A percentile compares a stretch with the other conserved stretches of the same genome.
phyloP scores from a whole-genome alignment of 2,329 filamentous ascomycete species.

The Parasarocladium wereldwijsianum region DNA sequence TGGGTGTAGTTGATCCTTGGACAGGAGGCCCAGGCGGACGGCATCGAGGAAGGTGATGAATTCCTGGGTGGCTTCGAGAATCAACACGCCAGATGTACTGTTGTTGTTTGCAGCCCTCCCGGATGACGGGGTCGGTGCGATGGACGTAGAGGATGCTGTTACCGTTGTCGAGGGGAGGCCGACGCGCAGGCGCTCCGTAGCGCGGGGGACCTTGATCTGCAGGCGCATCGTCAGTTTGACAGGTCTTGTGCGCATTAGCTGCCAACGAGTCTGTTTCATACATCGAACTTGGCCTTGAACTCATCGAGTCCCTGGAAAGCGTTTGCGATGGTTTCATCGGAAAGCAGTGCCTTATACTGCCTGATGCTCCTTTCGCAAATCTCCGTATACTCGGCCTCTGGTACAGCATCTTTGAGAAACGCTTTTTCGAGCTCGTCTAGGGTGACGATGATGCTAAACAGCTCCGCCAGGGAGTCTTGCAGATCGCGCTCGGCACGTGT shows the following conservation, averaged over 20 bases:
- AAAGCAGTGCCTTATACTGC: slow-evolving; percentile 90
- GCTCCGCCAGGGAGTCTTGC: slow-evolving; percentile 88
- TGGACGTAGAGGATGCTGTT: slow-evolving; percentile 34
- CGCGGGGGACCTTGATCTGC: slow-evolving; percentile 85
- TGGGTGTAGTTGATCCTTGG: slow-evolving; percentile 93
- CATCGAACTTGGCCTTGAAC: slow-evolving; percentile 87
- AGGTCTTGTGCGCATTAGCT: not conserved
- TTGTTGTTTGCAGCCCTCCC: slow-evolving; percentile 19
- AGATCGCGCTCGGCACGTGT: slow-evolving; percentile 82
- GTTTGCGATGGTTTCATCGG: slow-evolving; percentile 77
- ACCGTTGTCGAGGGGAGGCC: slow-evolving; percentile 79
- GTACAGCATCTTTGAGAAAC: slow-evolving; percentile 87
- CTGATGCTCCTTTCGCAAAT: slow-evolving; percentile 88
- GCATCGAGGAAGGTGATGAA: slow-evolving; percentile 98
- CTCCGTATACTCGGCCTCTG: slow-evolving; percentile 86
- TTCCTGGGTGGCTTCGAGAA: slow-evolving; percentile 86
- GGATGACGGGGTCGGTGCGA: not conserved
- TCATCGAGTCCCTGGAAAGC: slow-evolving; percentile 80
- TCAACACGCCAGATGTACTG: slow-evolving; percentile 48
- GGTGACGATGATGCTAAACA: slow-evolving; percentile 95
- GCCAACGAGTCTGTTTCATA: slow-evolving; percentile 25
- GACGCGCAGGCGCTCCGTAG: slow-evolving; percentile 81
- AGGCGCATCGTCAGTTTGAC: not conserved
- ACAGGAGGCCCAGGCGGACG: slow-evolving; percentile 77
- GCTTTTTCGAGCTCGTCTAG: slow-evolving; percentile 92